phyloP scores from a whole-genome alignment of 176 grass and related monocot species.

The Raddia guianensis region DNA sequence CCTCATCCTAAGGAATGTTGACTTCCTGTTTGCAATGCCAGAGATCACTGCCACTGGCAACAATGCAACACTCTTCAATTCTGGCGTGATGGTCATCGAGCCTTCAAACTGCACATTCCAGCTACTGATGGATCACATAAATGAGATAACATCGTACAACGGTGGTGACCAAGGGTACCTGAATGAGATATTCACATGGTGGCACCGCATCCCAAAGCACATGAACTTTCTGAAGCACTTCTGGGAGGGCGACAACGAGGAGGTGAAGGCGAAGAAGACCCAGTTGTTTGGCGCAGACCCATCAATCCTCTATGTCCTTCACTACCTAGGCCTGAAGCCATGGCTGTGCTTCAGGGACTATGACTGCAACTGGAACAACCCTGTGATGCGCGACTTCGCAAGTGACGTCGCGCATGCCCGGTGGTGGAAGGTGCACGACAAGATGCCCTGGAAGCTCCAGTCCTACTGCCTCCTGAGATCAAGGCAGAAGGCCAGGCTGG shows the following conservation, averaged over 20 bases:
- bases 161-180: conserved; percentile 93
- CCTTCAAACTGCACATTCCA: conserved; percentile 94
- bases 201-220: conserved; percentile 81
- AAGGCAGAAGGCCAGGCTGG: conserved; percentile 74
- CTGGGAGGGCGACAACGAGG: conserved; percentile 79
- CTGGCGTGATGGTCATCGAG: conserved; percentile 87
- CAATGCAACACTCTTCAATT: conserved; percentile 86
- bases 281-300: conserved; percentile 70
- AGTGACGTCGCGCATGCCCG: conserved; percentile 72
- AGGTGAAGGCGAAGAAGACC: conserved; percentile 69
- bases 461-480: conserved; percentile 69
- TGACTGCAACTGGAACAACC: conserved; percentile 91
- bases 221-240: conserved; percentile 99
- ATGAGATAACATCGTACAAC: conserved; percentile 88
- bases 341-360: conserved; percentile 96
- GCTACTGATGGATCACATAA: conserved; percentile 88
- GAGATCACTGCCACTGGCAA: conserved; percentile 83
- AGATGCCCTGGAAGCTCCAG: conserved; percentile 64
- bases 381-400: conserved; percentile 57
- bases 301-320: conserved; percentile 69
- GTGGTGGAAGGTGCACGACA: conserved; percentile 90
- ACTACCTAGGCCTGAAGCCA: conserved; percentile 85
- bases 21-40: conserved; percentile 89
- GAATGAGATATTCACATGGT: conserved; percentile 99
- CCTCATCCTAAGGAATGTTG: conserved; percentile 86